Evolutionary conservation across 2,329 filamentous ascomycete species (phyloP), one percentile per base, ranked within the genome.

Genomic region (Aspergillus sp.): DNA sequence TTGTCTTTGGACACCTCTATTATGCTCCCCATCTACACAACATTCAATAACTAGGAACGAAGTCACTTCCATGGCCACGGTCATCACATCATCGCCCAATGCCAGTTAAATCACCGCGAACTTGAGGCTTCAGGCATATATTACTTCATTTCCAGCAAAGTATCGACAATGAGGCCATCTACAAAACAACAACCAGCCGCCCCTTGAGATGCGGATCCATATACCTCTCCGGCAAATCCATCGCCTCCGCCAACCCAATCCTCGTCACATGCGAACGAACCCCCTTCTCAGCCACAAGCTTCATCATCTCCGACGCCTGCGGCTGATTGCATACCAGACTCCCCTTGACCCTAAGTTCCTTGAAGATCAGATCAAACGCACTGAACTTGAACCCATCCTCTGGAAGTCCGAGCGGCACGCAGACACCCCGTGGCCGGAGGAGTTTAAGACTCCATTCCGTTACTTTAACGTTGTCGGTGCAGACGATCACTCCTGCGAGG

Each of bases 391-490:
- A 64, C 11, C 57, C 55, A 4, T 60, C 59, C 8, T 38, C 28
- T 4, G 56, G 61, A 4, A 64, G 41, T 0, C 63, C 63, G 28
- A 65, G 41, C 7, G 52, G 56, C 2, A 64, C 64, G 7, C 48
- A 57, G 2, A 65, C 49, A 13, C 55, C 61, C 8, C 52, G 54
- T 1, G 62, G 43, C 0, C 56, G 53, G 7, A 64, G 49, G 3
- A 62, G 54, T 2, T 57, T 54, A 4, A 60, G 49, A 31, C 55
- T 62, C 61, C 61, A 65, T 22, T 50, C 50, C 1, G 55, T 65
- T 6, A 52, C 59, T 2, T 38, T 13, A 4, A 65, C 38, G 0
- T 47, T 56, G 30, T 65, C 63, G 1, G 56, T 52, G 25, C 64
- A 65, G 28, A 64, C 49, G 11, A 65, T n/a, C 7, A 61, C 59